phyloP scores from a whole-genome alignment of 2,329 filamentous ascomycete species.

The Beauveria pseudobassiana region DNA sequence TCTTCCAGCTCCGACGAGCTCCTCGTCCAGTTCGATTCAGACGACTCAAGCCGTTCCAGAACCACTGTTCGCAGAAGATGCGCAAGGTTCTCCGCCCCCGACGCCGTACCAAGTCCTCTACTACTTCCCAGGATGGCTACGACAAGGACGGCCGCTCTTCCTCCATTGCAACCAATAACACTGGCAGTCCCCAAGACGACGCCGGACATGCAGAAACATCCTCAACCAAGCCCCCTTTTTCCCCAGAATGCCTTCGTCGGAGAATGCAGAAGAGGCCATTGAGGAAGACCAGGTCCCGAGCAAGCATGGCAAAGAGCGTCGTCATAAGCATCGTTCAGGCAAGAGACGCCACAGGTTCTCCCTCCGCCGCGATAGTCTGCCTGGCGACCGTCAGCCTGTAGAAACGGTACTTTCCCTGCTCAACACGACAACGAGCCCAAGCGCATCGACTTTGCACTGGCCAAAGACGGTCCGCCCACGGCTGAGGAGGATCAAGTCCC shows the following conservation, averaged over 20 bases:
- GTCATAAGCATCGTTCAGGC: slow-evolving; percentile 31
- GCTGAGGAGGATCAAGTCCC: background rate
- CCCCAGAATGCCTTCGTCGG: slow-evolving; percentile 26
- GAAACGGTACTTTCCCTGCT: slow-evolving; percentile 18
- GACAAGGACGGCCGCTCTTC: slow-evolving; percentile 30
- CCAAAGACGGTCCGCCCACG: background rate
- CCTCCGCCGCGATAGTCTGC: slow-evolving; percentile 22
- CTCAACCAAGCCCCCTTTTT: slow-evolving; percentile 29
- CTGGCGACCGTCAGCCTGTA: slow-evolving; percentile 21
- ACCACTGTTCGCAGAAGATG: slow-evolving; percentile 65
- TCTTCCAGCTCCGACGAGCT: slow-evolving; percentile 53
- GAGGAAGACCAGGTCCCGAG: slow-evolving; percentile 34
- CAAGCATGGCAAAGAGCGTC: slow-evolving; percentile 27
- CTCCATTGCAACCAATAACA: slow-evolving; percentile 33
- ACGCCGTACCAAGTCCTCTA: slow-evolving; percentile 69
- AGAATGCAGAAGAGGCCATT: slow-evolving; percentile 35
- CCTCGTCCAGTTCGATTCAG: slow-evolving; percentile 61
- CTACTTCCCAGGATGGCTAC: slow-evolving; percentile 56
- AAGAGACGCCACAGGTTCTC: slow-evolving; percentile 19
- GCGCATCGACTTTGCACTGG: slow-evolving; percentile 51
- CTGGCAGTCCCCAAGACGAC: slow-evolving; percentile 28
- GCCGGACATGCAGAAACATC: slow-evolving; percentile 28
- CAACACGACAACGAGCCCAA: slow-evolving; percentile 35
- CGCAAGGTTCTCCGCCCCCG: slow-evolving; percentile 66
- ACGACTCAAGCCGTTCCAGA: slow-evolving; percentile 46